Evolutionary conservation across 164 flowering plant species (phyloP).

Genomic region (Stephania yunnanensis): DNA sequence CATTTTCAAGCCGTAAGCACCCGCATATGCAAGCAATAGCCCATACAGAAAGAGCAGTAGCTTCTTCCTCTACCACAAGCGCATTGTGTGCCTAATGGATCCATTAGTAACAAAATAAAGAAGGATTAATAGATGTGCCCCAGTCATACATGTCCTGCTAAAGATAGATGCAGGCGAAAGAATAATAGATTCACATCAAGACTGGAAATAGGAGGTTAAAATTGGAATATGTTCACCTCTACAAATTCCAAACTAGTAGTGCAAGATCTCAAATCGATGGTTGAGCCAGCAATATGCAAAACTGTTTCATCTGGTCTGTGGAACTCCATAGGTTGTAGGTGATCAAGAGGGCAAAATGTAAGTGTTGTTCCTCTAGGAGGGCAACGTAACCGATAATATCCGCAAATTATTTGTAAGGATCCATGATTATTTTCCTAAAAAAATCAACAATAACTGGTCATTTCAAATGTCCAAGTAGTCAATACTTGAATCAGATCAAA

Average conservation of each 20-base stretch:
- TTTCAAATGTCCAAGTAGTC: not conserved
- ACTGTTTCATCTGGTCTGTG: conserved; percentile 61
- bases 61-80: conserved; percentile 84
- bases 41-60: conserved; percentile 80
- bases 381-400: conserved; percentile 58
- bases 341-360: conserved; percentile 79
- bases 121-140: not conserved
- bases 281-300: conserved; percentile 64
- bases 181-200: not conserved
- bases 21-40: conserved; percentile 91
- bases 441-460: not conserved
- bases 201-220: not conserved
- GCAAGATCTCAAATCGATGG: conserved; percentile 73
- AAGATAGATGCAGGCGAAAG: not conserved
- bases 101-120: conserved; percentile 18
- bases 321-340: conserved; percentile 80
- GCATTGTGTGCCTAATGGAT: conserved; percentile 63
- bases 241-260: conserved; percentile 67
- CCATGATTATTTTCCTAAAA: conserved; percentile 73
- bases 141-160: not conserved
- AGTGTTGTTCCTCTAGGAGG: conserved; percentile 72
- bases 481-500: not conserved
- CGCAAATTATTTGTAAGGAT: conserved; percentile 76
- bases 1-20: conserved; percentile 82
- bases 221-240: conserved; percentile 45